Percentiles rank a stretch among this genome's conserved stretches.
Evolutionary conservation across 306 rosid genomes (phyloP).

Genomic region (Rosa persica): DNA sequence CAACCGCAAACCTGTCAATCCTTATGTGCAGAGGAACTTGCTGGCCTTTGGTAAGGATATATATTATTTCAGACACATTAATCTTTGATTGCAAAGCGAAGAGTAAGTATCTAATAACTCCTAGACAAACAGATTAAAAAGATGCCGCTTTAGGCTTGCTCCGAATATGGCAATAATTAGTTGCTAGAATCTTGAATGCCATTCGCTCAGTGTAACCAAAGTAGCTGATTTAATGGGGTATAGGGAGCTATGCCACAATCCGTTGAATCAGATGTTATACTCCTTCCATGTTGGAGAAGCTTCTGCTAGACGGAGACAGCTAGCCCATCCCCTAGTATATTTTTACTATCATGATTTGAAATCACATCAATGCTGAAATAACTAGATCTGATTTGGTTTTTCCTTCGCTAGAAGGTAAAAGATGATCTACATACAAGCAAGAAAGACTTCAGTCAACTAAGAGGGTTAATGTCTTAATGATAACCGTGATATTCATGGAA

Average conservation of each 20-base stretch:
- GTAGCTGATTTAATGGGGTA: neutral
- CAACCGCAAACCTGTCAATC: constrained; percentile 11
- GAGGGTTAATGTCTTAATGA: neutral
- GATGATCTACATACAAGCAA: neutral
- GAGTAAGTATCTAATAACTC: neutral
- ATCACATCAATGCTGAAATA: neutral
- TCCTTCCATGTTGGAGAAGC: neutral
- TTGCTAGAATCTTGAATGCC: neutral
- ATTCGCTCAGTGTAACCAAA: neutral
- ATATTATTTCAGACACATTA: neutral
- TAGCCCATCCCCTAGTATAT: neutral
- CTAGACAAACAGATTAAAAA: neutral
- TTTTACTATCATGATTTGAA: neutral
- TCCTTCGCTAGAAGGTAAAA: neutral
- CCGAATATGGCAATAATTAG: neutral
- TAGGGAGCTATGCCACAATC: neutral
- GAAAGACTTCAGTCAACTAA: neutral
- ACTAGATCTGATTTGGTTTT: neutral
- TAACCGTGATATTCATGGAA: neutral
- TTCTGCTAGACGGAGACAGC: neutral
- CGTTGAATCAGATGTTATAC: neutral
- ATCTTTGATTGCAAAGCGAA: neutral
- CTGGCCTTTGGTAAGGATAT: constrained; percentile 8
- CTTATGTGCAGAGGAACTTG: neutral
- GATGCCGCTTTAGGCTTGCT: neutral